phyloP scores from a whole-genome alignment of 768 basidiomycete species.

The Myochromella boudieri region DNA sequence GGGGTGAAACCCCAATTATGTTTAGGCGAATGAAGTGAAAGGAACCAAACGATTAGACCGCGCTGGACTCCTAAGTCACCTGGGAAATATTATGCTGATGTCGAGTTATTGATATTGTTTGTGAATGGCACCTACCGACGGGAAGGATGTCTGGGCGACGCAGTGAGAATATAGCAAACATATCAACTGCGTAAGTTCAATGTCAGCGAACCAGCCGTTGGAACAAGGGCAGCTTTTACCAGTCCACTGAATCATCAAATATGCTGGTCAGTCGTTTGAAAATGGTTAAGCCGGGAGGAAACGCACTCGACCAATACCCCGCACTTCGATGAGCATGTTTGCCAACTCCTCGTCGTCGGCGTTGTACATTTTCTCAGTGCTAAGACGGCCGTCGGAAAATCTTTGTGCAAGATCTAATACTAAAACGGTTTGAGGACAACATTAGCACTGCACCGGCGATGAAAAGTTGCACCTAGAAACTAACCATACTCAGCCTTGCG shows the following conservation, averaged over 20 bases:
- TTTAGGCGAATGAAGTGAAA: constrained; percentile 57
- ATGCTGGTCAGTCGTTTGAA: constrained; percentile 7
- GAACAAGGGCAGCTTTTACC: constrained; percentile 31
- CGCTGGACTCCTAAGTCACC: constrained; percentile 86
- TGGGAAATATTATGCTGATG: constrained; percentile 24
- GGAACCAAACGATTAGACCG: constrained; percentile 67
- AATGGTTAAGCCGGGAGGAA: neutral
- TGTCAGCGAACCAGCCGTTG: neutral
- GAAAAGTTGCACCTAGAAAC: constrained; percentile 18
- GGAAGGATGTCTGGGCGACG: constrained; percentile 78
- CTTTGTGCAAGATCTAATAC: constrained; percentile 78
- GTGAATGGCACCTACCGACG: constrained; percentile 27
- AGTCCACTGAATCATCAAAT: constrained; percentile 49
- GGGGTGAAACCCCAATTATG: constrained; percentile 51
- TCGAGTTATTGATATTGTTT: neutral
- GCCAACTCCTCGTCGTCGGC: constrained; percentile 77
- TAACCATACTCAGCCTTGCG: constrained; percentile 91
- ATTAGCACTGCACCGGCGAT: neutral
- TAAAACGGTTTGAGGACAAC: constrained; percentile 26
- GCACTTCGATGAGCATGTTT: constrained; percentile 72
- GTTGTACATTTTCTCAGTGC: constrained; percentile 65
- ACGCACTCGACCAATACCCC: constrained; percentile 75
- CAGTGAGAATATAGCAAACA: constrained; percentile 90
- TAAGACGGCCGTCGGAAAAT: constrained; percentile 80
- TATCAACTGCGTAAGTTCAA: constrained; percentile 57